Evolutionary conservation across 2,329 filamentous ascomycete species (phyloP), one percentile per base, ranked within the genome.

Genomic region (Neofusicoccum laricinum): DNA sequence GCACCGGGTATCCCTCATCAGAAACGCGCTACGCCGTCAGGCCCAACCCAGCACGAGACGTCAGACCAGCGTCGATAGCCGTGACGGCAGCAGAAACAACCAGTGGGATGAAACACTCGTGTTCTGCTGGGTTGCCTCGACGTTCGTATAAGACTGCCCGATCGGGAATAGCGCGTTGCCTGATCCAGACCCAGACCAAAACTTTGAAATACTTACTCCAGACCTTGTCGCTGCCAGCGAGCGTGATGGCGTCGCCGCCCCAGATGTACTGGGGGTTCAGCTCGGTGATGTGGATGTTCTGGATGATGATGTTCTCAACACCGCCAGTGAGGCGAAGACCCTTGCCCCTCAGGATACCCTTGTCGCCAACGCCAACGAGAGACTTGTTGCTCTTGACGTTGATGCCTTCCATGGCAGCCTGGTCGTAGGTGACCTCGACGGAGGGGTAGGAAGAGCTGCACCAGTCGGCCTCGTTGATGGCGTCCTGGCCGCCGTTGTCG

Each of bases 341-440:
- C 66, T 78, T 81, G 59, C 79, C 79, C 36, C 75, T 76, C 53
- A 81, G 73, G 2, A 79, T 70, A 50, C 75, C 79, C 57, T 73
- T 76, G 36, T 70, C 74, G 4, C 78, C 78, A 32, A 75, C 71
- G 17, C 79, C 79, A 30, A 81, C 66, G 46, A 81, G 74, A 1
- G 74, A 75, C 70, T 81, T 81, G 69, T 81, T 75, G 61, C 74
- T 77, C 15, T 69, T 73, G 4, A 81, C 76, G 3, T 68, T 67
- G 63, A 78, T 73, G 15, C 71, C 65, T 2, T 66, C 50, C 5
- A 67, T 51, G 32, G 74, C 72, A 34, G 74, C 75, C 43, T 72
- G 70, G 66, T 77, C 75, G 66, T 78, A 78, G 5, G 66, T 75
- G 64, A 72, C 70, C 14, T 43, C n/a, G 49, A 63, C 61, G 15